Evolutionary conservation across 768 basidiomycete species (phyloP), one percentile per base, ranked within the genome.

Genomic region (Suillus subalutaceus): DNA sequence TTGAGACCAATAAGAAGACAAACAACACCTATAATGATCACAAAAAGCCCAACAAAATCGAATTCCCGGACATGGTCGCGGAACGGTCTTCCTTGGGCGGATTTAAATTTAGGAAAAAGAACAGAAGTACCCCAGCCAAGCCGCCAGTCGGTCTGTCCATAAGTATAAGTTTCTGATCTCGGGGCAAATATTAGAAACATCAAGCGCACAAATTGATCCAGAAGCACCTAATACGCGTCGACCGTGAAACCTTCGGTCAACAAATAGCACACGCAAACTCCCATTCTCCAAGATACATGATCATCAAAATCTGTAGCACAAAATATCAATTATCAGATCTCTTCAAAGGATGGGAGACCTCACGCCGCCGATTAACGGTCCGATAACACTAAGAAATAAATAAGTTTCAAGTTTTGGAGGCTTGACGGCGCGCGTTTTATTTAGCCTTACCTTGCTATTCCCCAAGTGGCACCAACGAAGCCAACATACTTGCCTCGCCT

Each of bases 341-440:
- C 20, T 23, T 18, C 41, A 40, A 18, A 63, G 20, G 10, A 20
- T 26, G 18, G 35, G 43, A 52, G 44, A 38, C 13, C 76, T 44
- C 62, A 79, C 79, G 5, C 79, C 79, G 9, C 79, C 78, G 23
- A 80, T 58, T 12, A 86, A 72, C 2, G 85, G 85, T 13, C 84
- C 84, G 7, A 83, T 55, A 5, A 82, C 79, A 61, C 79, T 79
- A 60, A 37, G 16, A 38, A 53, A 38, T 46, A 8, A 35, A 16
- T 37, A 26, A 12, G 23, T 55, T 26, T 26, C 32, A 23, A 6
- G 48, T 13, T 50, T 10, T 58, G 23, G 12, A 20, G n/a, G 6
- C 23, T 60, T 4, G 10, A 43, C 10, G 16, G 16, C n/a, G 16
- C 38, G 55, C 13, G 1, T 6, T n/a, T 61, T 23, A 46, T 66